A percentile compares a stretch with the other conserved stretches of the same genome.
Evolutionary conservation across 805 yeast species (phyloP).

Genomic region (Lachancea quebecensis): DNA sequence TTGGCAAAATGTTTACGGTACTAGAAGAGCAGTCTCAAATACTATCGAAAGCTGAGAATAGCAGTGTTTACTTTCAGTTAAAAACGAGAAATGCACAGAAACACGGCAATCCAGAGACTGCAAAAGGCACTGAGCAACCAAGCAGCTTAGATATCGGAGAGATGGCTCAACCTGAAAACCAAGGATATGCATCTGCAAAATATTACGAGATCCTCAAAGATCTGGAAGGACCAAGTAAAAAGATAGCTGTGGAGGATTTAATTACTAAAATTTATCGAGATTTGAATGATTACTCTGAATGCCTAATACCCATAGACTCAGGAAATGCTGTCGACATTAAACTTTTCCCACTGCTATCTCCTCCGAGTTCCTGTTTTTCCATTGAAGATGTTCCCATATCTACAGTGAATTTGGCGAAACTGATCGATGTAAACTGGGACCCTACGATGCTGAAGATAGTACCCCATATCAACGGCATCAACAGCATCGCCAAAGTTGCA

Average conservation of each 20-base stretch:
- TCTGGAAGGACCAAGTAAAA: constrained; percentile 17
- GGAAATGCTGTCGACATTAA: constrained; percentile 90
- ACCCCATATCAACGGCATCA: constrained; percentile 83
- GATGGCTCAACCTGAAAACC: constrained; percentile 1
- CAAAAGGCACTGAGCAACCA: neutral
- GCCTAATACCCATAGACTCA: constrained; percentile 86
- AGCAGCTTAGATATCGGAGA: neutral
- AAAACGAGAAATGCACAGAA: constrained; percentile 12
- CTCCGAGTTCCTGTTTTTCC: constrained; percentile 68
- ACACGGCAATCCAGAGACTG: constrained; percentile 2
- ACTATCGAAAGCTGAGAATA: constrained; percentile 50
- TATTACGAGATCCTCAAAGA: constrained; percentile 27
- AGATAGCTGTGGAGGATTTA: constrained; percentile 59
- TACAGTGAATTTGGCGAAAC: constrained; percentile 62
- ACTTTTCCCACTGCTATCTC: constrained; percentile 79
- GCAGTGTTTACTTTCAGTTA: constrained; percentile 32
- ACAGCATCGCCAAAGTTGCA: constrained; percentile 71
- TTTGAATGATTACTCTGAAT: constrained; percentile 89
- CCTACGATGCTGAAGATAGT: constrained; percentile 88
- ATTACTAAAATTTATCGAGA: constrained; percentile 92
- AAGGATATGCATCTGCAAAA: constrained; percentile 13
- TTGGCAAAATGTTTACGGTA: constrained; percentile 84
- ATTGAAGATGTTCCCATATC: constrained; percentile 88
- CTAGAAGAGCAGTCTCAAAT: constrained; percentile 83
- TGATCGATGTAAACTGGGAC: constrained; percentile 93